phyloP scores from a whole-genome alignment of 2,329 filamentous ascomycete species.

The Beauveria australis region DNA sequence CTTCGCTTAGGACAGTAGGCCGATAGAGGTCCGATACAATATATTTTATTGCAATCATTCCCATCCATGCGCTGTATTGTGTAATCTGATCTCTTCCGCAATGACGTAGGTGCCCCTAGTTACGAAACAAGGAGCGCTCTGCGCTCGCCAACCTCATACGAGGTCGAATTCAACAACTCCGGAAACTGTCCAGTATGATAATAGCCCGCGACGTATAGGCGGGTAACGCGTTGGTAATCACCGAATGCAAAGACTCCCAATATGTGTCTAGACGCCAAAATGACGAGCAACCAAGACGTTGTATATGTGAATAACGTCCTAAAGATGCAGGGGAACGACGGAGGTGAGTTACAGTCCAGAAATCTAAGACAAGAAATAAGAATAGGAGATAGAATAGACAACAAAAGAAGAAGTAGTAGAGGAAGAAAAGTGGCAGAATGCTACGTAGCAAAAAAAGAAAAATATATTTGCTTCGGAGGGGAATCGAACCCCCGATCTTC shows the following conservation, averaged over 20 bases:
- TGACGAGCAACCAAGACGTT: too few relatives aligned
- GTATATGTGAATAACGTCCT: too few relatives aligned
- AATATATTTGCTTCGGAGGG: constrained; percentile 8
- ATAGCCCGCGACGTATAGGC: not conserved
- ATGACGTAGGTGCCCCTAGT: constrained; percentile 7
- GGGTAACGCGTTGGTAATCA: too few relatives aligned
- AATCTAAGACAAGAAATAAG: too few relatives aligned
- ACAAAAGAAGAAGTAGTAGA: not conserved
- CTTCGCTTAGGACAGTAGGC: constrained; percentile 1
- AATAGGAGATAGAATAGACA: not conserved
- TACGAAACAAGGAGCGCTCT: not conserved
- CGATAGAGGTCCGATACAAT: not conserved
- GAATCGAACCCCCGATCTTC: constrained; percentile 13
- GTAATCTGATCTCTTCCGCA: not conserved
- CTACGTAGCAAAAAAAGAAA: not conserved
- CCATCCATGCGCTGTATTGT: not conserved
- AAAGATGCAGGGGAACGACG: too few relatives aligned
- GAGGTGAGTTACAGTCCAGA: too few relatives aligned
- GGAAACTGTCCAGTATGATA: not conserved
- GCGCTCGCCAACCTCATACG: not conserved
- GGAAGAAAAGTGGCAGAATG: not conserved
- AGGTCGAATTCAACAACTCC: not conserved
- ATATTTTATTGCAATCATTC: not conserved
- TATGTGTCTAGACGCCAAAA: too few relatives aligned
- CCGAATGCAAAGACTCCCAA: too few relatives aligned